Conservation (phyloP, 371 early-diverging fungal genomes). For the Mucor saturninus region DNA sequence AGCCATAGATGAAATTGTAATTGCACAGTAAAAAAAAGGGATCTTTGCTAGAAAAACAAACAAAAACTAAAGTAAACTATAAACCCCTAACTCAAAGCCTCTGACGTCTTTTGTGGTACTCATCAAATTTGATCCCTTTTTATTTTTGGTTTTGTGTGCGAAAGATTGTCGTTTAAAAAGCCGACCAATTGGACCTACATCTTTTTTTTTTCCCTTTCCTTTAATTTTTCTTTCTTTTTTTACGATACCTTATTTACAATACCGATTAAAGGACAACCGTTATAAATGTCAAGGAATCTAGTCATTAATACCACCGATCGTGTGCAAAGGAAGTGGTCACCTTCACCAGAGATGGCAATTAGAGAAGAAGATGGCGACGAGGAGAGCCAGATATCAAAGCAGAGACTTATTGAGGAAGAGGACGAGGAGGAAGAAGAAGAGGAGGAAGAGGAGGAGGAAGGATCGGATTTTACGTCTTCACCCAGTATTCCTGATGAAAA, state of each 20-base stretch:
- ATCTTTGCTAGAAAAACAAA: no score
- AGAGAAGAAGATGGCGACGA: conserved; percentile 24
- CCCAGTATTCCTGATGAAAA: conserved; percentile 41
- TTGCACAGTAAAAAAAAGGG: no score
- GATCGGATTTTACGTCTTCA: conserved; percentile 32
- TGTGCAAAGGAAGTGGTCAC: conserved; percentile 24
- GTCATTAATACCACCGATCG: conserved; percentile 13
- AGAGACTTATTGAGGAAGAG: conserved; percentile 12
- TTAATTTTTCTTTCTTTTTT: not conserved
- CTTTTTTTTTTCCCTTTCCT: no score
- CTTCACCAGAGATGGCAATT: conserved; percentile 27
- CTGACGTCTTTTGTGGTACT: no score
- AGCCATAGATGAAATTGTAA: no score
- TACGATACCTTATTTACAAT: not conserved
- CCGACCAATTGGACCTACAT: no score
- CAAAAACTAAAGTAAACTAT: no score
- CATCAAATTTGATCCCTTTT: no score
- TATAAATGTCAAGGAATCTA: conserved; percentile 19
- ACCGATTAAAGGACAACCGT: no score
- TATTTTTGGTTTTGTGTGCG: no score
- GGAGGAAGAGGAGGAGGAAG: conserved; percentile 27
- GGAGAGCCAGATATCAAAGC: not conserved
- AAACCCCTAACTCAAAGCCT: no score
- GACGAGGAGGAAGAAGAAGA: conserved; percentile 20
- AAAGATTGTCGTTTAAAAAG: no score